Evolutionary conservation across 768 basidiomycete species (phyloP), one percentile per base, ranked within the genome.

Genomic region (Termitomyces heimii): DNA sequence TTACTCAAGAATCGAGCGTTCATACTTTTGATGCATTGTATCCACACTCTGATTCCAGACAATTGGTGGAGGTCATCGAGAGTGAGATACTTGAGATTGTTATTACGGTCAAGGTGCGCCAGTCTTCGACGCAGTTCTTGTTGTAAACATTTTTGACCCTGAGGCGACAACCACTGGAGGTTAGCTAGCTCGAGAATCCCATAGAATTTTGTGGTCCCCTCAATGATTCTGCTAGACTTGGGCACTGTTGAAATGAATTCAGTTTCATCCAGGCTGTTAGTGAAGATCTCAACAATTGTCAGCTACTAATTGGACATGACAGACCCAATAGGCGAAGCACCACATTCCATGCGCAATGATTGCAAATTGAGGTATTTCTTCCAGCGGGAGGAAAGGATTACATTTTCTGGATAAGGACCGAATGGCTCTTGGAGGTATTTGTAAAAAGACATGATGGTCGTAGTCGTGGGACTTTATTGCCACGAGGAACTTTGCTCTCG

Each of bases 131-230:
- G 70, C 12, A 87, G 63, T 51, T 84, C 83, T 4, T 53, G 40
- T 51, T 80, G 68, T 5, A 88, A 61, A 51, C 62, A 68, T 39
- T 68, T 62, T 35, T 63, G 56, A 1, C 83, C 86, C 43, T 63
- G 63, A 0, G 71, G 69, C 0, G 83, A 80, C 22, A 88, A 76
- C 77, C 83, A 84, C 1, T 67, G 60, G 0, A 81, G 71, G 2
- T 69, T 56, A 2, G 71, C 62, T 57, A 88, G 75, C 39, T 73
- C 72, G 0, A 87, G 69, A 5, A 77, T 62, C 0, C 84, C 86
- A 32, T 76, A 79, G 58, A 85, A 82, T 12, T 75, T 70, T 20
- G 84, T 75, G 1, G 66, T 59, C n/a, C 66, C 53, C 20, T 57
- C 63, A 54, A 62, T 42, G 16, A 63, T 60, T 39, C 57, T 66